Base-by-base conservation (phyloP, 345 rosid genomes). In the Physaria fendleri region DNA sequence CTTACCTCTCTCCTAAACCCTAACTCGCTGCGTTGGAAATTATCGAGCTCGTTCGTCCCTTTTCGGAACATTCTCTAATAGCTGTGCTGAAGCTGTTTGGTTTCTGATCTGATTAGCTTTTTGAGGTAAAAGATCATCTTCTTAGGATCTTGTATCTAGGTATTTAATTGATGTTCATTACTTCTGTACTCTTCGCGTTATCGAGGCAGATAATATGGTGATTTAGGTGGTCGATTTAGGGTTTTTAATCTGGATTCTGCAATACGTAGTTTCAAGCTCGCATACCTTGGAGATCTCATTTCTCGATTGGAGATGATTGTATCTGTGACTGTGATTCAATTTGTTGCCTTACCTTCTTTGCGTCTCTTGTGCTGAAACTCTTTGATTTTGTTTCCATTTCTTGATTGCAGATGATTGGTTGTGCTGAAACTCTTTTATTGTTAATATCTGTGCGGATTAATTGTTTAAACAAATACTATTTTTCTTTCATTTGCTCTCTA, bases 201-300 rank as follows among this genome's bases (percentile, higher is more conserved):
- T 48, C 27, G 33, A 8, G 33, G 5, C 2, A 23, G 52, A 21
- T 62, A 40, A 54, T 62, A 30, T 48, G 59, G 47, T 70, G 69
- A 56, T 56, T 62, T n/a, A 17, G 53, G 40, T 56, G 10, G 39
- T 14, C 5, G 53, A 63, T 70, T 63, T 71, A 63, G 69, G 74
- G 74, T 71, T 63, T 62, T 30, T 17, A 38, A n/a, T n/a, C n/a
- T n/a, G n/a, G n/a, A n/a, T n/a, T n/a, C 32, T 56, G 52, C 22
- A 39, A 30, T 69, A 16, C 42, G 25, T 60, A 39, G 45, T 39
- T 39, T 39, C 6, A 32, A 32, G 23, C 15, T 62, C 13, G 24
- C 9, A 32, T 56, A 23, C 28, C 11, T 29, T 23, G 3, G 18
- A 17, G 61, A 51, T 68, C 40, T 3, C 0, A 17, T 23, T 41